Conservation (phyloP, 495 filamentous ascomycete species). For the Aspergillus mulundensis region DNA sequence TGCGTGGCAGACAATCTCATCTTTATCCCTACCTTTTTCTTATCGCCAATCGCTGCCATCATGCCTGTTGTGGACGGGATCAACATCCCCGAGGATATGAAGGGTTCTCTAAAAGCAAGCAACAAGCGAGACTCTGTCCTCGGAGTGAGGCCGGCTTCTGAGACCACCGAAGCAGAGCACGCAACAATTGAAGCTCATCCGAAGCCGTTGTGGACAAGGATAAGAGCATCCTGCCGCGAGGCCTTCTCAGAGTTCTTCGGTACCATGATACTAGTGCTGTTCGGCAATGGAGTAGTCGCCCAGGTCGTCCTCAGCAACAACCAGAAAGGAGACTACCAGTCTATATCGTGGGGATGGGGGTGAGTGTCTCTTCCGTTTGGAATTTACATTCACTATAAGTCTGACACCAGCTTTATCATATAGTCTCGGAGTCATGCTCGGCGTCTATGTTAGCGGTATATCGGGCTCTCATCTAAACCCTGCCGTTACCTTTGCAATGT, state of each 20-base stretch:
- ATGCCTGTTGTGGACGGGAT: not conserved
- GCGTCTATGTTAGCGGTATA: slow-evolving; percentile 57
- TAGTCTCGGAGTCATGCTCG: slow-evolving; percentile 59
- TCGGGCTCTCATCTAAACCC: slow-evolving; percentile 63
- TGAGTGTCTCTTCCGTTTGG: slow-evolving; percentile 26
- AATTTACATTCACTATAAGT: not conserved
- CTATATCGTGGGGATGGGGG: slow-evolving; percentile 62
- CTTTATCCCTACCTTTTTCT: not conserved
- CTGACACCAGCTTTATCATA: slow-evolving; percentile 5
- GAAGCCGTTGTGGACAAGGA: slow-evolving; percentile 40
- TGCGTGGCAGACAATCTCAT: not conserved
- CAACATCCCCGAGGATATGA: slow-evolving; percentile 1
- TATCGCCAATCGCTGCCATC: not conserved
- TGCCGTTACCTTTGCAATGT: slow-evolving; percentile 60
- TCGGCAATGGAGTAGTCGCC: slow-evolving; percentile 59
- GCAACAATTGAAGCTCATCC: not conserved
- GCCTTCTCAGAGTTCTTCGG: slow-evolving; percentile 63
- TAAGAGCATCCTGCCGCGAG: slow-evolving; percentile 46
- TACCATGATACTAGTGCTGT: slow-evolving; percentile 58
- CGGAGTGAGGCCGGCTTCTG: not conserved
- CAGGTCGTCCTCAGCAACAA: slow-evolving; percentile 52
- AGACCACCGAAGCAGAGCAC: not conserved
- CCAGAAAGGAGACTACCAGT: slow-evolving; percentile 54
- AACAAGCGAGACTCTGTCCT: not conserved
- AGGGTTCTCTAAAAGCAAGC: not conserved